Conservation (phyloP, 2,329 filamentous ascomycete species). For the Juglanconis sp. region DNA sequence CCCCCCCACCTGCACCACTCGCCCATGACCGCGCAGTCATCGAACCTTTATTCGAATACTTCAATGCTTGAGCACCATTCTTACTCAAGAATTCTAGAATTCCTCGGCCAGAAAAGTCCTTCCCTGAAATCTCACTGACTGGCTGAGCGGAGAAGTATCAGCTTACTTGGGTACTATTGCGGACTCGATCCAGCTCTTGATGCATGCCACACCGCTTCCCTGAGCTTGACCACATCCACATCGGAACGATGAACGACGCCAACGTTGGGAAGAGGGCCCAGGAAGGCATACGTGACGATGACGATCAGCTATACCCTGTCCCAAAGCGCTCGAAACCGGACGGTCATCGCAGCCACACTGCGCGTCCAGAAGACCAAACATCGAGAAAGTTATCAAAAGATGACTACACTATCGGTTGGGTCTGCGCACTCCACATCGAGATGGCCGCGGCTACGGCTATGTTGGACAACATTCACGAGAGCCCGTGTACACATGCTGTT, state of each 20-base stretch:
- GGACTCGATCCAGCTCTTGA: background rate
- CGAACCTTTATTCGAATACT: too few relatives aligned
- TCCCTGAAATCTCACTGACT: background rate
- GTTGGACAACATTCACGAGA: background rate
- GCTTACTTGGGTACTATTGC: background rate
- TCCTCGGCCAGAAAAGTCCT: background rate
- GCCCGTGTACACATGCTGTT: background rate
- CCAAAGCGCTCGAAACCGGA: background rate
- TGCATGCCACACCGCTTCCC: background rate
- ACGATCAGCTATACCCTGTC: background rate
- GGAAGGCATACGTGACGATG: background rate
- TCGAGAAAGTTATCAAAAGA: background rate
- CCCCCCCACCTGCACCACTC: too few relatives aligned
- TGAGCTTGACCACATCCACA: background rate
- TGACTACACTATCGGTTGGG: conserved; percentile 9
- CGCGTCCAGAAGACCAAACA: background rate
- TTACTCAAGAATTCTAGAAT: too few relatives aligned
- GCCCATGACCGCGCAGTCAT: too few relatives aligned
- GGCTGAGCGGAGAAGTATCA: background rate
- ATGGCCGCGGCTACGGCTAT: conserved; percentile 13
- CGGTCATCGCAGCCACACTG: background rate
- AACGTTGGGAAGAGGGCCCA: background rate
- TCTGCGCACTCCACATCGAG: conserved; percentile 14
- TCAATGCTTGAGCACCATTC: too few relatives aligned
- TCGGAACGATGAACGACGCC: background rate